Percentiles rank a stretch among this genome's conserved stretches.
Conservation (phyloP, 495 filamentous ascomycete species). For the Daldinia concentrica region DNA sequence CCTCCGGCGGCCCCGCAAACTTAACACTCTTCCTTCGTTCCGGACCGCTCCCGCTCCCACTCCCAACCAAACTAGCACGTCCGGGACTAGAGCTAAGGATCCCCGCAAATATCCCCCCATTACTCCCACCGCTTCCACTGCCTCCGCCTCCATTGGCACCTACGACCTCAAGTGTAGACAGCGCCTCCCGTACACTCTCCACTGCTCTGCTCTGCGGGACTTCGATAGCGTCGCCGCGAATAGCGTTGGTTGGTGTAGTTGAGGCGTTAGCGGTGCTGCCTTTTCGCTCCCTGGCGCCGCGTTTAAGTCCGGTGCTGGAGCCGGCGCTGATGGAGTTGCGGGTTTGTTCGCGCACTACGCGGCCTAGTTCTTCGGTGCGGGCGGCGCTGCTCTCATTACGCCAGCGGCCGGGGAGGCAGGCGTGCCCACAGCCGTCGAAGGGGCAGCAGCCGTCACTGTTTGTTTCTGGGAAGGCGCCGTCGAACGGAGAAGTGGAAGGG, state of each 20-base stretch:
- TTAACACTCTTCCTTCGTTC: constrained; percentile 67
- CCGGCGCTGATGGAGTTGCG: constrained; percentile 40
- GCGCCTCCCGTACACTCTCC: constrained; percentile 59
- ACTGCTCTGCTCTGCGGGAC: constrained; percentile 64
- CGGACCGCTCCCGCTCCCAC: constrained; percentile 42
- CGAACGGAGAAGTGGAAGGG: constrained; percentile 35
- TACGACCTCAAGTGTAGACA: constrained; percentile 34
- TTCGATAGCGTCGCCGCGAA: constrained; percentile 51
- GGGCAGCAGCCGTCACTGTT: constrained; percentile 76
- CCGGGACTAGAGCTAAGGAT: constrained; percentile 60
- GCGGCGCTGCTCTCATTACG: constrained; percentile 56
- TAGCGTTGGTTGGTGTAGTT: not conserved
- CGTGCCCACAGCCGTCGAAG: constrained; percentile 75
- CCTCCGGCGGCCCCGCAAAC: constrained; percentile 51
- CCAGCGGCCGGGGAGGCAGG: constrained; percentile 72
- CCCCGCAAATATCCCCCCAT: constrained; percentile 26
- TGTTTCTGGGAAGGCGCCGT: constrained; percentile 52
- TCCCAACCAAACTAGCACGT: constrained; percentile 17
- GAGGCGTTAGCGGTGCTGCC: constrained; percentile 23
- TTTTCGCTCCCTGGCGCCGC: constrained; percentile 35
- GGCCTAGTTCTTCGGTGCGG: constrained; percentile 55
- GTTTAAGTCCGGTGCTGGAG: constrained; percentile 8
- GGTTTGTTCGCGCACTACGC: constrained; percentile 53
- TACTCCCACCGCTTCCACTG: not conserved
- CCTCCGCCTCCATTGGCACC: constrained; percentile 28